These are phyloP conservation scores for Mortierella sp. DNA, from an alignment of 371 early-diverging fungal genomes.

Conservation along the genomic window DNA sequence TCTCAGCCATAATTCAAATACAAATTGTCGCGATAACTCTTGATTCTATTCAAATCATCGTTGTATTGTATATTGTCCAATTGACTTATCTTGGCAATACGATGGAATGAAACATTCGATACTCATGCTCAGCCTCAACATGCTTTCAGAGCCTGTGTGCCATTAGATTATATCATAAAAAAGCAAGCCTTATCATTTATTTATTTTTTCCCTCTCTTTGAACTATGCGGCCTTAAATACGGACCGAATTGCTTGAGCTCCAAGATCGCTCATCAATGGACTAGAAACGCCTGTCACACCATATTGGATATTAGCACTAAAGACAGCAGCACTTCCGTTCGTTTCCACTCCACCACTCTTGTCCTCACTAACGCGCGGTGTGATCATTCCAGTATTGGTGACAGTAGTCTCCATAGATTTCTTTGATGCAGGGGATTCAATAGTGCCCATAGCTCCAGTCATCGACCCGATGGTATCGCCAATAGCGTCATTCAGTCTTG, in stretches of 20 bases:
- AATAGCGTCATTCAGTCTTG: conserved; percentile 22
- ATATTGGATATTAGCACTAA: background rate
- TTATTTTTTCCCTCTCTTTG: too few species aligned
- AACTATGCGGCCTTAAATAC: conserved; percentile 23
- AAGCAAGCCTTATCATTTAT: too few species aligned
- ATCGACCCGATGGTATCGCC: conserved; percentile 3
- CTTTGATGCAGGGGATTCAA: background rate
- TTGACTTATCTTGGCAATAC: too few species aligned
- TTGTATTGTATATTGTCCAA: too few species aligned
- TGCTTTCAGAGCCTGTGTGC: background rate
- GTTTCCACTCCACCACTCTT: background rate
- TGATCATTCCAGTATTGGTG: too few species aligned
- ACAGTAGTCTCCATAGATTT: background rate
- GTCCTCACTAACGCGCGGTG: background rate
- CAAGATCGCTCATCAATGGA: conserved; percentile 17
- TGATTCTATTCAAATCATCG: too few species aligned
- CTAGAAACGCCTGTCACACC: background rate
- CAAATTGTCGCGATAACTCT: background rate
- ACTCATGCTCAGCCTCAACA: background rate
- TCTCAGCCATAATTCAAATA: background rate
- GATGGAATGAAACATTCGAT: too few species aligned
- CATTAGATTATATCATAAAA: too few species aligned
- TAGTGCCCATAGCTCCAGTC: background rate
- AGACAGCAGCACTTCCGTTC: background rate
- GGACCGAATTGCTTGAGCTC: conserved; percentile 30